These are phyloP conservation scores for Phaeomoniella chlamydospora DNA, from an alignment of 2,329 filamentous ascomycete genomes.

Conservation along the genomic window DNA sequence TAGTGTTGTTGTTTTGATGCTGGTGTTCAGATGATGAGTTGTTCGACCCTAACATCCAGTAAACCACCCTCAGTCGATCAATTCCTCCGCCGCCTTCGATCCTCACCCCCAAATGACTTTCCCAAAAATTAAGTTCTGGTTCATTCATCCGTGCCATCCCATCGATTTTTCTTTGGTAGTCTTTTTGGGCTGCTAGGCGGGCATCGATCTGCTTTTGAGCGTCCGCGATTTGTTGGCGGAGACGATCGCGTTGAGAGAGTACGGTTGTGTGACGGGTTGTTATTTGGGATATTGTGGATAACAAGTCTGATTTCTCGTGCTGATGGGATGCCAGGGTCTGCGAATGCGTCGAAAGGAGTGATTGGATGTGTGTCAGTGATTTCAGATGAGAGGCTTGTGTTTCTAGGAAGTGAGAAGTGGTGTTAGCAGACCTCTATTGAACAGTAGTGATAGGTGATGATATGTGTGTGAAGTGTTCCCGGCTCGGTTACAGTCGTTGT, in stretches of 20 bases:
- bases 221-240: constrained; percentile 40
- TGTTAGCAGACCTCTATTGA: constrained; percentile 3
- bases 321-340: constrained; percentile 9
- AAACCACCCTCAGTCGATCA: constrained; percentile 81
- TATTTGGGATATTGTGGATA: constrained; percentile 42
- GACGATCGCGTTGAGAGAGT: constrained; percentile 37
- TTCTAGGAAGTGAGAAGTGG: constrained; percentile 39
- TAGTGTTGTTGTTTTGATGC: constrained; percentile 1
- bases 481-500: no score
- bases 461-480: no score
- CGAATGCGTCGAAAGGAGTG: constrained; percentile 13
- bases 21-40: constrained; percentile 37
- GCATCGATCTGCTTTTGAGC: constrained; percentile 30
- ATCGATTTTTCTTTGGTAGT: constrained; percentile 55
- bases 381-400: constrained; percentile 49
- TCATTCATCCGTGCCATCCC: constrained; percentile 77
- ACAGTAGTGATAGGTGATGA: neutral
- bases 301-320: constrained; percentile 48
- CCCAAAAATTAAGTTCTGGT: constrained; percentile 93
- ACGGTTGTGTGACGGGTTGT: constrained; percentile 41
- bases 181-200: constrained; percentile 28
- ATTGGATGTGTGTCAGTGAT: constrained; percentile 5
- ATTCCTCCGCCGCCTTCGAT: constrained; percentile 80
- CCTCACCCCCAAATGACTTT: constrained; percentile 71
- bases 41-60: constrained; percentile 70